phyloP scores from a whole-genome alignment of 345 rosid species.

The Populus pruinosa region DNA sequence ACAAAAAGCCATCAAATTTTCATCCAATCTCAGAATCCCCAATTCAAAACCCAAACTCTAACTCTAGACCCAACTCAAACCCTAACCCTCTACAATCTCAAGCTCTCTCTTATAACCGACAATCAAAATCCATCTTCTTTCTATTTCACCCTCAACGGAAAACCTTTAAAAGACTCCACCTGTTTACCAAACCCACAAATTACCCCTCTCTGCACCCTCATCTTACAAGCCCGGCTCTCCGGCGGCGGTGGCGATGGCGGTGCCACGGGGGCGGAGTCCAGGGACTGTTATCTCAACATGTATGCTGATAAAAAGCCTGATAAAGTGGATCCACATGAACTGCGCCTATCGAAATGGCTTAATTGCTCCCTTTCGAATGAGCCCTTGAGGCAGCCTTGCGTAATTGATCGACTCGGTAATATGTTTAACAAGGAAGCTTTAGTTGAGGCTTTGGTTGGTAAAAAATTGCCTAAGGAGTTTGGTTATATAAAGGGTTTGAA shows the following conservation, averaged over 20 bases:
- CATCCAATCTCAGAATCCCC: conserved; percentile 40
- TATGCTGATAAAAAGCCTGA: conserved; percentile 94
- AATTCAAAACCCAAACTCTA: conserved; percentile 27
- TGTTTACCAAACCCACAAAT: conserved; percentile 39
- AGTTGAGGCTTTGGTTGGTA: conserved; percentile 64
- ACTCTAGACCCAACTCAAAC: conserved; percentile 40
- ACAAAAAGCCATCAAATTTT: conserved; percentile 28
- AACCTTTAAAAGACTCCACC: conserved; percentile 43
- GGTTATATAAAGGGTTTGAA: conserved; percentile 73
- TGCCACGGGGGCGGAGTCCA: conserved; percentile 92
- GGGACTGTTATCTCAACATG: conserved; percentile 95
- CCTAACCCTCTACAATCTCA: conserved; percentile 40
- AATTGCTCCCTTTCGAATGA: conserved; percentile 80
- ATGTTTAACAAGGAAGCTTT: conserved; percentile 79
- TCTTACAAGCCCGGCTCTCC: conserved; percentile 47
- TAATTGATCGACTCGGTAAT: conserved; percentile 77
- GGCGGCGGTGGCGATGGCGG: conserved; percentile 99
- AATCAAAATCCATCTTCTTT: conserved; percentile 30
- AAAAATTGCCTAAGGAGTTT: conserved; percentile 68
- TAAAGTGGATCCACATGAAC: conserved; percentile 87
- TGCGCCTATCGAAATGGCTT: conserved; percentile 80
- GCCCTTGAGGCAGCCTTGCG: conserved; percentile 76
- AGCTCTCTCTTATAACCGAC: conserved; percentile 38
- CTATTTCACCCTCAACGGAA: conserved; percentile 62
- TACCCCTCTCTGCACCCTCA: conserved; percentile 55